A percentile compares a stretch with the other conserved stretches of the same genome.
These are phyloP conservation scores for Colletotrichum gloeosporioides DNA, from an alignment of 2,329 filamentous ascomycete genomes.

Conservation along the genomic window DNA sequence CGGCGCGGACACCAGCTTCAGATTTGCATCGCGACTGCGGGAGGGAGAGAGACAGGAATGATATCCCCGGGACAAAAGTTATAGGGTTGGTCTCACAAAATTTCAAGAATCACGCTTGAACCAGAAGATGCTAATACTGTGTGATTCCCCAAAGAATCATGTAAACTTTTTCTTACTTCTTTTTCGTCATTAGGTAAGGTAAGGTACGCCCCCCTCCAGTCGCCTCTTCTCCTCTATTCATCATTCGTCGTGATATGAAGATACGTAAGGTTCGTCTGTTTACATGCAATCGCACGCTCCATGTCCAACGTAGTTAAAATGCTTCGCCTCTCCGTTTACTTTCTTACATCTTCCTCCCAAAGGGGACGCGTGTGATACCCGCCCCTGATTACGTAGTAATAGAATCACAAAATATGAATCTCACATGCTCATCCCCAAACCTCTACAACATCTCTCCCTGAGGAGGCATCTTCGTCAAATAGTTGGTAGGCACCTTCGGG, in stretches of 20 bases:
- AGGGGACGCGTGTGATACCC: neutral
- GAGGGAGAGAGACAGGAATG: neutral
- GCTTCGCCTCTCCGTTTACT: neutral
- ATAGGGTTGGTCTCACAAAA: conserved; percentile 32
- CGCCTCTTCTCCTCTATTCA: neutral
- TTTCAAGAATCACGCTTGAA: conserved; percentile 8
- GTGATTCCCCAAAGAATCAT: conserved; percentile 5
- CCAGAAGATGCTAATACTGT: conserved; percentile 19
- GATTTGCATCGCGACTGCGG: neutral
- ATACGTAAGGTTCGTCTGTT: conserved; percentile 8
- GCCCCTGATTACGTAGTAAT: neutral
- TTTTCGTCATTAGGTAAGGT: conserved; percentile 18
- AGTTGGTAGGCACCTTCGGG: conserved; percentile 44
- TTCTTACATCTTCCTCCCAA: neutral
- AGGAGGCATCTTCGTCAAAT: conserved; percentile 35
- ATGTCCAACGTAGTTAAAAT: neutral
- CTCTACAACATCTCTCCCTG: conserved; percentile 39
- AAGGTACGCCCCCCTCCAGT: neutral
- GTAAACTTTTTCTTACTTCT: neutral
- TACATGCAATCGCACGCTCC: conserved; percentile 1
- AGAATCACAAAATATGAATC: neutral
- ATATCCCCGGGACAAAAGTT: neutral
- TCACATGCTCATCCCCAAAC: neutral
- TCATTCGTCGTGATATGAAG: conserved; percentile 12
- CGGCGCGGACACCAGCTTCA: neutral